Conservation (phyloP, 805 yeast species). For the Naumovozyma dairenensis region DNA sequence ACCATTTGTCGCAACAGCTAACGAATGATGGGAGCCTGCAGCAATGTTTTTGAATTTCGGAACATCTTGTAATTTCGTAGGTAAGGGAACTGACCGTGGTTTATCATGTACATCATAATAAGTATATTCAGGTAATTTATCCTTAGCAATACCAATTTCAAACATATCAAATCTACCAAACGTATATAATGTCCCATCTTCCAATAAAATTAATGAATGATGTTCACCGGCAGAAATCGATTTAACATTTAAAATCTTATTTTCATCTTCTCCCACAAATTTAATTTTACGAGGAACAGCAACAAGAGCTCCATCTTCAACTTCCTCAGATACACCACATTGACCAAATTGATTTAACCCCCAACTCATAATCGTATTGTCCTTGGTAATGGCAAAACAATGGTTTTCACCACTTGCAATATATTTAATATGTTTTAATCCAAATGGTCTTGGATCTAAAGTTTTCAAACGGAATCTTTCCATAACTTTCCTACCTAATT, state of each 20-base stretch:
- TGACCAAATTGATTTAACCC: slow-evolving; percentile 96
- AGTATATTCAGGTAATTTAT: slow-evolving; percentile 57
- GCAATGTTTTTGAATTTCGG: slow-evolving; percentile 55
- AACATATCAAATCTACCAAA: slow-evolving; percentile 94
- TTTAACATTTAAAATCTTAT: slow-evolving; percentile 42
- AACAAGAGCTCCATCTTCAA: slow-evolving; percentile 80
- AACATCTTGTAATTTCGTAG: slow-evolving; percentile 53
- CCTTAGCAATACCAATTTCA: slow-evolving; percentile 72
- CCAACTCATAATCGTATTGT: slow-evolving; percentile 75
- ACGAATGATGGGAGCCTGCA: slow-evolving; percentile 85
- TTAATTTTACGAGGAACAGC: slow-evolving; percentile 65
- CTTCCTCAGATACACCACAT: slow-evolving; percentile 71
- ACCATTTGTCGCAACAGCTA: slow-evolving; percentile 80
- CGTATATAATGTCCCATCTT: slow-evolving; percentile 62
- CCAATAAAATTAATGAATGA: slow-evolving; percentile 70
- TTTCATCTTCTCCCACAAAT: slow-evolving; percentile 35
- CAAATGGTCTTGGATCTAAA: slow-evolving; percentile 74
- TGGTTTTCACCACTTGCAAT: slow-evolving; percentile 94
- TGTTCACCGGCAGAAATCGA: slow-evolving; percentile 95
- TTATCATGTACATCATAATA: slow-evolving; percentile 72
- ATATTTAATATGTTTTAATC: slow-evolving; percentile 64
- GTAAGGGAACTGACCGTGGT: slow-evolving; percentile 76
- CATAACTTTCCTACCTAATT: slow-evolving; percentile 76
- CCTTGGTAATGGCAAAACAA: slow-evolving; percentile 75
- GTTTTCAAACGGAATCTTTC: slow-evolving; percentile 69